phyloP scores from a whole-genome alignment of 2,329 filamentous ascomycete species.

The Penicillium rolfsii region DNA sequence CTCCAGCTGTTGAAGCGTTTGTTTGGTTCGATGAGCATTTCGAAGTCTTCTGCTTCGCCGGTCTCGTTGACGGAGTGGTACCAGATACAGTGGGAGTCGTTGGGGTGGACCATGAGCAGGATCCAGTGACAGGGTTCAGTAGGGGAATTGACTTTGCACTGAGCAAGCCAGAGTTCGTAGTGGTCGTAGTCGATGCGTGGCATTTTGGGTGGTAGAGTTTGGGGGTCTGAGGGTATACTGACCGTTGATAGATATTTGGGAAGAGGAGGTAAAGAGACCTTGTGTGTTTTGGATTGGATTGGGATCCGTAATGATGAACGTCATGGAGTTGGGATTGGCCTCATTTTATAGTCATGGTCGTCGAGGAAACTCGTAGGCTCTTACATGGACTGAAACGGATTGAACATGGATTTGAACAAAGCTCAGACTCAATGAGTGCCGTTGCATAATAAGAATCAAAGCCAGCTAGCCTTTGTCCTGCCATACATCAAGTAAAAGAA shows the following conservation, averaged over 20 bases:
- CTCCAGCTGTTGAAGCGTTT: background rate
- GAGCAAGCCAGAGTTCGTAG: background rate
- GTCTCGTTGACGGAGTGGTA: background rate
- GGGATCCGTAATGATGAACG: background rate
- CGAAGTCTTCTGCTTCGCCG: background rate
- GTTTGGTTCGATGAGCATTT: background rate
- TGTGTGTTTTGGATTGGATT: background rate
- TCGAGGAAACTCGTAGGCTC: background rate
- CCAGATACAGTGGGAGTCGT: background rate
- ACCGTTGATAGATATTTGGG: background rate
- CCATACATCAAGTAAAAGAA: too few species aligned
- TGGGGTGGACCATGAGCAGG: background rate
- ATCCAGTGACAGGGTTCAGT: background rate
- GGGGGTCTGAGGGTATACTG: too few species aligned
- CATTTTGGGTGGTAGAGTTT: background rate
- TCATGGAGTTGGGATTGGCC: background rate
- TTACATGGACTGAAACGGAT: background rate
- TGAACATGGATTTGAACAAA: background rate
- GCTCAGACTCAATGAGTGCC: background rate
- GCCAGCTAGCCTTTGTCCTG: background rate
- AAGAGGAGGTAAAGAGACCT: background rate
- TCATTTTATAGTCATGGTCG: background rate
- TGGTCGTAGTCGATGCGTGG: background rate
- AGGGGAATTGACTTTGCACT: background rate
- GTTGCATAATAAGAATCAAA: background rate